These are phyloP conservation scores for Annulohypoxylon moriforme DNA, from an alignment of 495 filamentous ascomycete species.

Conservation along the genomic window DNA sequence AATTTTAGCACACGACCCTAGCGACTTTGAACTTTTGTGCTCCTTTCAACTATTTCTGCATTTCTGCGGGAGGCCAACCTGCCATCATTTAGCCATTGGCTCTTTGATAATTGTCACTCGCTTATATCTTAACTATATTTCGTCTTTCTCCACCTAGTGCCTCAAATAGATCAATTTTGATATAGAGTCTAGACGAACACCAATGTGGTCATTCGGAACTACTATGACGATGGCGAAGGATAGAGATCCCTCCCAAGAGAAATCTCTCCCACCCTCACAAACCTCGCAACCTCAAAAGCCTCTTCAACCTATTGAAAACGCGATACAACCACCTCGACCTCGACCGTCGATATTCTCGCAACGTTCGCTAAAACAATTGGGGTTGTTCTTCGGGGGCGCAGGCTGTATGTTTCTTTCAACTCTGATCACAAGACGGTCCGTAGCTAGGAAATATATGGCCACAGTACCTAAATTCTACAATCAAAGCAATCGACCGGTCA, in stretches of 20 bases:
- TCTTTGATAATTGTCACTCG: background rate
- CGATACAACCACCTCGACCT: conserved; percentile 30
- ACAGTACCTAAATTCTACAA: conserved; percentile 74
- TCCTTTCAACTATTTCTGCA: background rate
- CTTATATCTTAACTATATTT: background rate
- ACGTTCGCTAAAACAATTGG: conserved; percentile 63
- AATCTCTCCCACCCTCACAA: conserved; percentile 15
- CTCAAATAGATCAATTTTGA: background rate
- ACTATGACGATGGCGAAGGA: conserved; percentile 51
- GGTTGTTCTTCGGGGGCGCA: conserved; percentile 76
- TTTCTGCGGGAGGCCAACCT: background rate
- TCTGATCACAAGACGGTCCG: conserved; percentile 75
- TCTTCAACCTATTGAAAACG: conserved; percentile 15
- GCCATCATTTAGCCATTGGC: background rate
- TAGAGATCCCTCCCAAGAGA: conserved; percentile 33
- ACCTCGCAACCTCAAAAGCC: background rate
- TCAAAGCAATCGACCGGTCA: conserved; percentile 59
- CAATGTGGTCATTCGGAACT: conserved; percentile 51
- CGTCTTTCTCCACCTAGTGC: conserved; percentile 1
- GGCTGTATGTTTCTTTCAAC: conserved; percentile 77
- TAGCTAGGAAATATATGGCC: conserved; percentile 63
- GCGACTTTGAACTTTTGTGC: background rate
- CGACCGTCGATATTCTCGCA: conserved; percentile 39
- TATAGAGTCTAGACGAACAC: conserved; percentile 18
- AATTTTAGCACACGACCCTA: conserved; percentile 22